phyloP scores from a whole-genome alignment of 2,329 filamentous ascomycete genomes.

The Davidsoniella eucalypti region DNA sequence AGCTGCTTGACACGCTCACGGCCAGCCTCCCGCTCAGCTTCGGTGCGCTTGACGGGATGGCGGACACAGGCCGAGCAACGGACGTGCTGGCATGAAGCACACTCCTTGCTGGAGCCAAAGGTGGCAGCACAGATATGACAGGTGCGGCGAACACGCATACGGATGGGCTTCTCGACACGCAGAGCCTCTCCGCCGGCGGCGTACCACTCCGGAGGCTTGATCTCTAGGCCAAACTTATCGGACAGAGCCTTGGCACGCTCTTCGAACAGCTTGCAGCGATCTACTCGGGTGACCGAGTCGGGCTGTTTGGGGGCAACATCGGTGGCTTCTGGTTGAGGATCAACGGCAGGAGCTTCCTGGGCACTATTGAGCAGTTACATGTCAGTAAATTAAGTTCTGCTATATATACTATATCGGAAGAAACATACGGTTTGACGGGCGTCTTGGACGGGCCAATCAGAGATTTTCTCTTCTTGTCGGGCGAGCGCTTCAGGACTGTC shows the following conservation, averaged over 20 bases:
- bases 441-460: not conserved
- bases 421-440: not conserved
- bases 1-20: constrained; percentile 31
- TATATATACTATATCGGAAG: not conserved
- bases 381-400: not conserved
- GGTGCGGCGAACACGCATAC: constrained; percentile 59
- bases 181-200: constrained; percentile 36
- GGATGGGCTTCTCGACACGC: constrained; percentile 58
- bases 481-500: constrained; percentile 29
- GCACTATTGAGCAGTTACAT: not conserved
- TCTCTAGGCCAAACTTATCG: constrained; percentile 37
- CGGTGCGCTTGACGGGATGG: constrained; percentile 49
- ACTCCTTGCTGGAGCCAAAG: constrained; percentile 59
- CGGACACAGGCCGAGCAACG: constrained; percentile 70
- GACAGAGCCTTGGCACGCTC: constrained; percentile 40
- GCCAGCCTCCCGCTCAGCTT: constrained; percentile 36
- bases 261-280: constrained; percentile 33
- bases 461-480: constrained; percentile 15
- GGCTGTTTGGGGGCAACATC: constrained; percentile 14
- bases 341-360: not conserved
- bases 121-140: constrained; percentile 68
- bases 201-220: constrained; percentile 37
- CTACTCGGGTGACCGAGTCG: constrained; percentile 8
- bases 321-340: constrained; percentile 14
- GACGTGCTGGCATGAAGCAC: constrained; percentile 59